Percentiles rank a stretch among this genome's conserved stretches.
Conservation (phyloP, 192 early-diverging fungal species). For the Chytriomyces sp. region DNA sequence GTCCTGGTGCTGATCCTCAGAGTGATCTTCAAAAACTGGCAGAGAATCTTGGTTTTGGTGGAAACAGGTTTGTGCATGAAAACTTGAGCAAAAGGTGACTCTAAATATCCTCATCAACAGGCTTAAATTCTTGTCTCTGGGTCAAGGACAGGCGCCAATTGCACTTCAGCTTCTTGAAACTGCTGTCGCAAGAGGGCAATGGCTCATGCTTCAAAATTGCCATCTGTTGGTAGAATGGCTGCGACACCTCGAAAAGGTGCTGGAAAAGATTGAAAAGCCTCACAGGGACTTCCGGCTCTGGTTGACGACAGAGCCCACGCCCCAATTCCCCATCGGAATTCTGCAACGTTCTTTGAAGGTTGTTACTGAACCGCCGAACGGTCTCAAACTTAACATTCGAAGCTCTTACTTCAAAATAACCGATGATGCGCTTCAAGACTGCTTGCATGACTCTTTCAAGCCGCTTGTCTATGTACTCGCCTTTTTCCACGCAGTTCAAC, state of each 20-base stretch:
- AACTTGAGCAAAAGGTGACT: neutral
- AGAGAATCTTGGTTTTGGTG: constrained; percentile 63
- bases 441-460: constrained; percentile 58
- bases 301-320: constrained; percentile 67
- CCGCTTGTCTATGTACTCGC: constrained; percentile 64
- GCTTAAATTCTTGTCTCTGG: constrained; percentile 66
- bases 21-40: constrained; percentile 68
- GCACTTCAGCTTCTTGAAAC: constrained; percentile 67
- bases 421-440: constrained; percentile 61
- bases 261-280: constrained; percentile 70
- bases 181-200: constrained; percentile 64
- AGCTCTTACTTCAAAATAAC: constrained; percentile 64
- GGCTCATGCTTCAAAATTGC: constrained; percentile 71
- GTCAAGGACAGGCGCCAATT: constrained; percentile 69
- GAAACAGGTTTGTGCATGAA: constrained; percentile 35
- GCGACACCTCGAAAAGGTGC: constrained; percentile 59
- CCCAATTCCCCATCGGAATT: constrained; percentile 64
- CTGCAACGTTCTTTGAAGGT: constrained; percentile 67
- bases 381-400: constrained; percentile 63
- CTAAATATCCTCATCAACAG: constrained; percentile 11
- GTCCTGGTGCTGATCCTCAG: constrained; percentile 69
- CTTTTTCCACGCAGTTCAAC: constrained; percentile 69
- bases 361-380: constrained; percentile 69
- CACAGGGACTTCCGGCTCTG: constrained; percentile 66
- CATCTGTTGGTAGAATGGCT: constrained; percentile 64